A percentile compares a stretch with the other conserved stretches of the same genome.
Evolutionary conservation across 768 basidiomycete species (phyloP).

Genomic region (Mycena rebaudengoi): DNA sequence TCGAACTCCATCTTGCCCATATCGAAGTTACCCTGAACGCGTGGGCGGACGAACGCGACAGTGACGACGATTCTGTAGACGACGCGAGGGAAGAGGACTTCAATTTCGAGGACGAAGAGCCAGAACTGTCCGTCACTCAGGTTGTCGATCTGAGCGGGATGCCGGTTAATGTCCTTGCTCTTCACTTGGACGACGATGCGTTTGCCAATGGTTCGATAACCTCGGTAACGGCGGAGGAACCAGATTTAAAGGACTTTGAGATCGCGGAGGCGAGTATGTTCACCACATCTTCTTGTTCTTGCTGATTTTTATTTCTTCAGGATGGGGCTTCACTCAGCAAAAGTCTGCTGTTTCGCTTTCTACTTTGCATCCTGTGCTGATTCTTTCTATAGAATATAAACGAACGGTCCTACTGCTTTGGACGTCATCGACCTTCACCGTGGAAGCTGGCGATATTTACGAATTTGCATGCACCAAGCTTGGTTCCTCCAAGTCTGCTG

Average conservation of each 20-base stretch:
- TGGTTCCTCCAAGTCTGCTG: neutral
- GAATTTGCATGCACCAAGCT: constrained; percentile 1
- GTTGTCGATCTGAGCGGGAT: neutral
- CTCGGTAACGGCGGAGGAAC: neutral
- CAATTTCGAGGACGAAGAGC: neutral
- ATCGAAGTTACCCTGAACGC: neutral
- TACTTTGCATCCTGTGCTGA: neutral
- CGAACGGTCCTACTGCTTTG: constrained; percentile 6
- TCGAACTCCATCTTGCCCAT: neutral
- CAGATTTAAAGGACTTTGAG: neutral
- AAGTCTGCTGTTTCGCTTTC: neutral
- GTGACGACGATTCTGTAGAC: neutral
- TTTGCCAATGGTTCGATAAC: neutral
- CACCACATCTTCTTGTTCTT: neutral
- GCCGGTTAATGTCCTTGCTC: neutral
- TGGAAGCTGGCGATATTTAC: neutral
- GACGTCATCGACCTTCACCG: neutral
- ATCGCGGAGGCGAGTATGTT: neutral
- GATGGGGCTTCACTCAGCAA: neutral
- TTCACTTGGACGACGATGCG: neutral
- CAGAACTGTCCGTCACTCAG: neutral
- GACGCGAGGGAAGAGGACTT: neutral
- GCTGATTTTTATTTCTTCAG: neutral
- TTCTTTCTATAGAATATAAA: neutral
- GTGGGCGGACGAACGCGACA: neutral